These are phyloP conservation scores for Ganoderma multipileum DNA, from an alignment of 1,284 basidiomycete genomes.

Conservation along the genomic window DNA sequence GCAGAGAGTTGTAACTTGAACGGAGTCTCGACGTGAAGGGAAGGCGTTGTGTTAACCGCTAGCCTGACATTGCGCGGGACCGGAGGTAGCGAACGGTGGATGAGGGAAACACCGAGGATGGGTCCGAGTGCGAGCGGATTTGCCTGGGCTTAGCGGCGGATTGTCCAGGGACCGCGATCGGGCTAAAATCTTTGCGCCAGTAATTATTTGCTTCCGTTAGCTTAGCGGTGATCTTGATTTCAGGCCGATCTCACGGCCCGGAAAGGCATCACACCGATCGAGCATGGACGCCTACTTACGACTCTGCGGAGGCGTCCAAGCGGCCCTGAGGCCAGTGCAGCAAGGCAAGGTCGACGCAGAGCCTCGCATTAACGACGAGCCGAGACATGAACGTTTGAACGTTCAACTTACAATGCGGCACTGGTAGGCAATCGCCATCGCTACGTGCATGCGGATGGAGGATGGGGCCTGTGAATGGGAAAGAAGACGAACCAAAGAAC, in stretches of 20 bases:
- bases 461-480: slow-evolving; percentile 14
- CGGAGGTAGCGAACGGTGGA: not conserved
- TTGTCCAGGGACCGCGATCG: slow-evolving; percentile 9
- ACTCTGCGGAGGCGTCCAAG: slow-evolving; percentile 7
- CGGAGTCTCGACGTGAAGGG: slow-evolving; percentile 15
- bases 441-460: slow-evolving; percentile 14
- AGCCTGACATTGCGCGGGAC: not conserved
- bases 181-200: slow-evolving; percentile 8
- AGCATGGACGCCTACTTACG: not conserved
- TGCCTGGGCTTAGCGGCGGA: not conserved
- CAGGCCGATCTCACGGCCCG: not conserved
- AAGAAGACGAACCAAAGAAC: slow-evolving; percentile 7
- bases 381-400: slow-evolving; percentile 9
- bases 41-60: slow-evolving; percentile 16
- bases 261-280: not conserved
- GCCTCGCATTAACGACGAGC: not conserved
- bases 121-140: not conserved
- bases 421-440: slow-evolving; percentile 25
- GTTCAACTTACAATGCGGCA: slow-evolving; percentile 25
- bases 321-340: not conserved
- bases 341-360: slow-evolving; percentile 17
- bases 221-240: slow-evolving; percentile 18
- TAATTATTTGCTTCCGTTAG: slow-evolving; percentile 27
- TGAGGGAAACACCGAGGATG: not conserved
- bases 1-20: slow-evolving; percentile 2